Evolutionary conservation across 2,329 filamentous ascomycete species (phyloP), one percentile per base, ranked within the genome.

Genomic region (Penicillium thymicola): DNA sequence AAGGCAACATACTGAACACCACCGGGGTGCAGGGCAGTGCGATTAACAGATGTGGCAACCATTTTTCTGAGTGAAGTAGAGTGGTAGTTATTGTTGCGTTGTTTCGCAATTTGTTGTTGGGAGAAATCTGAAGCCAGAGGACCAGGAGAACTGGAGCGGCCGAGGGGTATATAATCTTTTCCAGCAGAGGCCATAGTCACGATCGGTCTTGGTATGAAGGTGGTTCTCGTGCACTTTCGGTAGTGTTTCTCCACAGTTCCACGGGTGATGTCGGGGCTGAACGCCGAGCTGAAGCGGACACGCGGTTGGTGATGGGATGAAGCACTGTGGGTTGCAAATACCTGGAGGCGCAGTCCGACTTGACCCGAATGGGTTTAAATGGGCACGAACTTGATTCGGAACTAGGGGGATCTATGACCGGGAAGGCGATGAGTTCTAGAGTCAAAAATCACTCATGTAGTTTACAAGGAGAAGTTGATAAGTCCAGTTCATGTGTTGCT

Each of bases 1-100:
- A 43, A 37, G 45, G 45, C 41, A 56, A 88, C 90, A 77, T 85
- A 95, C 90, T 89, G 83, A 67, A 97, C 89, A 87, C 92, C 92
- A 75, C 86, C 81, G 62, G 92, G 92, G 84, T 96, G 92, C 68
- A 96, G 88, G 70, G 85, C 85, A 70, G 92, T 97, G 82, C 92
- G 93, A 86, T 97, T 96, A 72, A 97, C 85, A 68, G 77, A 81
- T 66, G 81, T 76, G 65, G 78, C 76, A 67, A 80, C 76, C 76
- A 80, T 80, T 46, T 62, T 75, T 70, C 68, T 78, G 68, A 84
- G 72, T 54, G 83, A 84, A 59, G 81, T 78, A 43, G 82, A 85
- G 66, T 85, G 82, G 68, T 82, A 85, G 67, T 84, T 82, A 70
- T 77, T 81, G 66, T 78, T 79, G 60, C 81, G 78, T 71, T 85